Base-by-base conservation (phyloP, 225 moss, liverwort and hornwort genomes). In the Polytrichum formosum region DNA sequence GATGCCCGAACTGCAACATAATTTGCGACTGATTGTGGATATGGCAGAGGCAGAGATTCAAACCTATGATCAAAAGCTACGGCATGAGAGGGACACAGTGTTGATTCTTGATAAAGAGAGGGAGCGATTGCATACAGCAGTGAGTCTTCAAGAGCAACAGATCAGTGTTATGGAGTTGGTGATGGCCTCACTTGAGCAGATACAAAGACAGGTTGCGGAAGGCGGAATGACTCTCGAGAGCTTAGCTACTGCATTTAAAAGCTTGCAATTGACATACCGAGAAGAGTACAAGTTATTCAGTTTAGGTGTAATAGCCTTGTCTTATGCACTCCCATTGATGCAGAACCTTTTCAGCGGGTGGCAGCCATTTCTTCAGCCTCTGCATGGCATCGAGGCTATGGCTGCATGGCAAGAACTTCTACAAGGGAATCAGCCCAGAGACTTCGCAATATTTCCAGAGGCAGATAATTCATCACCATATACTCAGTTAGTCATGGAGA, bases 1-100 rank as follows among this genome's bases (percentile, higher is more conserved):
- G 6, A 91, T 93, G 91, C 93, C 95, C 2, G 93, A 96, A 70
- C 78, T 93, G 74, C 95, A 96, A 69, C 90, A 91, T 53, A 96
- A 96, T 67, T 71, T 93, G 63, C 81, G 88, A 25, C 72, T 96
- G 9, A 91, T 96, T 55, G 93, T 96, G 6, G 93, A 96, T 55
- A 83, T 81, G 77, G 93, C 91, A 22, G 86, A 93, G 69, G 91
- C 91, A 1, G 95, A 96, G 66, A 88, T 96, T 22, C 91, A 90
- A 71, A 75, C 77, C 1, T 87, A 82, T 77, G 91, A 96, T 64
- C 86, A 87, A 60, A 91, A 84, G 82, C 71, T 96, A 58, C 76
- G 79, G 54, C 90, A 80, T 27, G 93, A 90, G 74, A 91, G 80
- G 65, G 93, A 93, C 58, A 79, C 86, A 20, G 85, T 91, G 28